Evolutionary conservation across 1,139 yeast genomes (phyloP), one percentile per base, ranked within the genome.

Genomic region (Zygosaccharomyces sapae): DNA sequence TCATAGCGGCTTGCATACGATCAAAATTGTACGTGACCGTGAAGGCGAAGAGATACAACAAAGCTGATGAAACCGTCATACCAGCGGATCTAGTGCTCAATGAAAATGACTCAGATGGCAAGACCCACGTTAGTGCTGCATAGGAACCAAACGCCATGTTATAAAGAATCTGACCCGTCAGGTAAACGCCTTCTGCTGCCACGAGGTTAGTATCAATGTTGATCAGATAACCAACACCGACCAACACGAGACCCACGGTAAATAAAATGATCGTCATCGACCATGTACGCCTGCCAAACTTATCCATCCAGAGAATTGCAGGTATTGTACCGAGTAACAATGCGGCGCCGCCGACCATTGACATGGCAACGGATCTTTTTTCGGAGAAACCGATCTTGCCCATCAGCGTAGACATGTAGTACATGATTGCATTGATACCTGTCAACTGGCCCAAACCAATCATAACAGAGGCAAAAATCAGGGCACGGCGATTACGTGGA

Each of bases 101-200:
- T 40, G 73, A 72, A 50, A 73, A 75, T 4, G 74, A 71, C 56
- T 75, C 80, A 2, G 79, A 67, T 3, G 80, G 80, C 48, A 73
- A 62, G 36, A 75, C 79, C 80, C 80, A 75, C 1, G 86, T 79
- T 57, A 79, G 70, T 55, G 81, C 75, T 9, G 85, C 79, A 48
- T 84, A 83, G 41, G 81, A 77, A 36, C 85, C 81, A 47, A 80
- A 80, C 63, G 81, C 82, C 53, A 77, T 77, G 73, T 80, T 73
- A 66, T 81, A 81, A 19, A 80, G 63, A 46, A 80, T 77, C 51
- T 83, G 75, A 58, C 86, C 85, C 4, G 81, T 71, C 45, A 76
- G 60, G 60, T 79, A 80, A 9, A 76, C 71, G 46, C 83, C 86
- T 54, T 74, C 74, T 2, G 80, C 77, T 46, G 78, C 77, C 2